These are phyloP conservation scores for Diaporthe capsici DNA, from an alignment of 2,329 filamentous ascomycete genomes.

Conservation along the genomic window DNA sequence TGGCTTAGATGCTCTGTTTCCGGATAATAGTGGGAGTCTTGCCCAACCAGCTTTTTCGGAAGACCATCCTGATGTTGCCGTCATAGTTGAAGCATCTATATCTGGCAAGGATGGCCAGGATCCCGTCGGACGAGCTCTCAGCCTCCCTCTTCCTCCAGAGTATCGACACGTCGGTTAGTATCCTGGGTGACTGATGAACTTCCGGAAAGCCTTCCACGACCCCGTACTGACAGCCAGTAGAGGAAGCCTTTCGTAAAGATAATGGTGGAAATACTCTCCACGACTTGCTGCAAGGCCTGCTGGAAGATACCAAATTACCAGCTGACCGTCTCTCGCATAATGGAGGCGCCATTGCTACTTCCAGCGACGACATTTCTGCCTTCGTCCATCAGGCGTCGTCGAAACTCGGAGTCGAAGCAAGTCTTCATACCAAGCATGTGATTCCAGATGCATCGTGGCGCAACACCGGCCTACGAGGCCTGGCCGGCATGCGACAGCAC, in stretches of 20 bases:
- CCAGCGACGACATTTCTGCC: neutral
- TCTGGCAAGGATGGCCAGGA: neutral
- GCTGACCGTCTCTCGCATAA: too few species aligned
- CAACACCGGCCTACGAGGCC: neutral
- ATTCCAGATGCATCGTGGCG: neutral
- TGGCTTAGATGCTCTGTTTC: neutral
- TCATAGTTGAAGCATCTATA: neutral
- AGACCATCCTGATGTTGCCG: neutral
- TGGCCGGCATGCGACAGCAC: neutral
- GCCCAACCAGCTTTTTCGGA: neutral
- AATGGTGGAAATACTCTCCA: neutral
- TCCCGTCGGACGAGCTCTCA: neutral
- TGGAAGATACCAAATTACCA: neutral
- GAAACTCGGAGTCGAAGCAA: too few species aligned
- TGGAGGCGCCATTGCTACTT: neutral
- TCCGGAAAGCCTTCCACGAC: neutral
- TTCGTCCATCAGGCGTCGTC: neutral
- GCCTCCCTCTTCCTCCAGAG: slow-evolving; percentile 1
- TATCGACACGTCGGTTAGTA: slow-evolving; percentile 7
- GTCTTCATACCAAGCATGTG: too few species aligned
- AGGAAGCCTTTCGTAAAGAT: neutral
- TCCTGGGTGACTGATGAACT: too few species aligned
- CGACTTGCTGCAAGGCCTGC: neutral
- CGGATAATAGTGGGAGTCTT: neutral
- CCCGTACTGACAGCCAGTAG: neutral